phyloP scores from a whole-genome alignment of 2,329 filamentous ascomycete species.

The Epichloe scottii region DNA sequence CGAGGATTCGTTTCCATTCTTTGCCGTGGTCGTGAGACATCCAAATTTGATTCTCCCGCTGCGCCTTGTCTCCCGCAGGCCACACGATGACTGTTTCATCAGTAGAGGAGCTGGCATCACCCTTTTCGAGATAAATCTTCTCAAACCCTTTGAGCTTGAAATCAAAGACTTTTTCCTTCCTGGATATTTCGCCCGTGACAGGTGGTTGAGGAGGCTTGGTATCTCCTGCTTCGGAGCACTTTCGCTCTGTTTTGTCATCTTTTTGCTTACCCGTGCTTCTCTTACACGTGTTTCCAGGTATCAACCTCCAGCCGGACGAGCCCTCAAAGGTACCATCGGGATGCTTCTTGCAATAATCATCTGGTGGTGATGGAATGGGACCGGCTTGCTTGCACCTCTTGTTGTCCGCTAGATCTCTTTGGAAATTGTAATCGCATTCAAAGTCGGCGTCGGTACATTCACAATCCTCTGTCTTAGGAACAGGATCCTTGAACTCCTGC shows the following conservation, averaged over 20 bases:
- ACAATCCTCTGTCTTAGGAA: constrained; percentile 59
- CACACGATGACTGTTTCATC: constrained; percentile 62
- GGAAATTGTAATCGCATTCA: constrained; percentile 93
- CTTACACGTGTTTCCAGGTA: constrained; percentile 69
- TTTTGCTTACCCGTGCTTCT: constrained; percentile 48
- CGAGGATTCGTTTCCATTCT: constrained; percentile 59
- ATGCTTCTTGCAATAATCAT: constrained; percentile 56
- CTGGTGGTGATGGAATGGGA: constrained; percentile 54
- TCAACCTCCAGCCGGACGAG: constrained; percentile 81
- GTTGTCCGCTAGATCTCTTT: constrained; percentile 48
- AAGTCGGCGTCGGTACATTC: constrained; percentile 77
- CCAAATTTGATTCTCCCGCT: constrained; percentile 47
- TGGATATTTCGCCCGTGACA: constrained; percentile 53
- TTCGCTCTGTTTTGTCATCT: constrained; percentile 59
- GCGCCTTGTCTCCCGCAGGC: constrained; percentile 25
- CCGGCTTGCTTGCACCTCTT: constrained; percentile 56
- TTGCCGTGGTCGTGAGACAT: constrained; percentile 82
- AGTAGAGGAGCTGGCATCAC: constrained; percentile 45
- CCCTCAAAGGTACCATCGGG: constrained; percentile 65
- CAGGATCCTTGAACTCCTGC: constrained; percentile 68
- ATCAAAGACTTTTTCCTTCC: constrained; percentile 49
- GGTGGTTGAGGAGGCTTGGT: constrained; percentile 32
- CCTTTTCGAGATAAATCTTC: constrained; percentile 68
- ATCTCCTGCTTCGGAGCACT: constrained; percentile 52
- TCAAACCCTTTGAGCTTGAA: constrained; percentile 38